phyloP scores from a whole-genome alignment of 768 basidiomycete species.

The Tephrocybe sp. region DNA sequence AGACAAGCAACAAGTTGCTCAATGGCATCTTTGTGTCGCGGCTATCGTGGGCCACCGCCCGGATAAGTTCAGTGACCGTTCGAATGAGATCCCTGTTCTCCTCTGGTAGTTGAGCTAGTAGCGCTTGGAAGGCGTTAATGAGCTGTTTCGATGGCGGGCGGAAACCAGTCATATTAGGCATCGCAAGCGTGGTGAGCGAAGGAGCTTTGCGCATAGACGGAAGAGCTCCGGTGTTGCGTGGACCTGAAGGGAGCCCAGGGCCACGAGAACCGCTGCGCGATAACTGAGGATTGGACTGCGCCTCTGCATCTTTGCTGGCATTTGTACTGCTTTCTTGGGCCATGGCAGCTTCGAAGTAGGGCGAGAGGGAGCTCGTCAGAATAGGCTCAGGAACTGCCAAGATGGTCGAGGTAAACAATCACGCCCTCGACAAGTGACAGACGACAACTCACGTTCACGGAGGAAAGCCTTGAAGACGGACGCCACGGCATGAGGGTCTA shows the following conservation, averaged over 20 bases:
- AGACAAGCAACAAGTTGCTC: slow-evolving; percentile 81
- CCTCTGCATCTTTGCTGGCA: slow-evolving; percentile 21
- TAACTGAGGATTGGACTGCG: slow-evolving; percentile 10
- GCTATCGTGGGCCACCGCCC: slow-evolving; percentile 63
- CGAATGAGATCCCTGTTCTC: slow-evolving; percentile 84
- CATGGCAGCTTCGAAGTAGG: slow-evolving; percentile 79
- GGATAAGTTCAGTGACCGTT: slow-evolving; percentile 80
- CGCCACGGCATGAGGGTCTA: slow-evolving; percentile 93
- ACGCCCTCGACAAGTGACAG: slow-evolving; percentile 1
- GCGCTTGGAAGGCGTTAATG: slow-evolving; percentile 53
- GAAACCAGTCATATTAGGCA: slow-evolving; percentile 62
- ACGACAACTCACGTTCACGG: slow-evolving; percentile 72
- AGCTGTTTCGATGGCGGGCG: slow-evolving; percentile 61
- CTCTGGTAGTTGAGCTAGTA: slow-evolving; percentile 66
- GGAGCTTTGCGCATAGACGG: slow-evolving; percentile 67
- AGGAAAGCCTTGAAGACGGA: slow-evolving; percentile 91
- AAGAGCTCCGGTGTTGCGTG: slow-evolving; percentile 28
- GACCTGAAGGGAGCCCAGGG: slow-evolving; percentile 17
- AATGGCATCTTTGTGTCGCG: slow-evolving; percentile 90
- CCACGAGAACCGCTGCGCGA: slow-evolving; percentile 16
- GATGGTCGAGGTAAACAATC: slow-evolving; percentile 4
- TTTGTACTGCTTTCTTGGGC: slow-evolving; percentile 47
- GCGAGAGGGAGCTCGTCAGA: slow-evolving; percentile 66
- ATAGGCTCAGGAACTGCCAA: slow-evolving; percentile 80
- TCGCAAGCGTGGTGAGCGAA: slow-evolving; percentile 74